Percentiles rank a stretch among this genome's conserved stretches.
Conservation (phyloP, 768 basidiomycete genomes). For the Naematelia aurantialba region DNA sequence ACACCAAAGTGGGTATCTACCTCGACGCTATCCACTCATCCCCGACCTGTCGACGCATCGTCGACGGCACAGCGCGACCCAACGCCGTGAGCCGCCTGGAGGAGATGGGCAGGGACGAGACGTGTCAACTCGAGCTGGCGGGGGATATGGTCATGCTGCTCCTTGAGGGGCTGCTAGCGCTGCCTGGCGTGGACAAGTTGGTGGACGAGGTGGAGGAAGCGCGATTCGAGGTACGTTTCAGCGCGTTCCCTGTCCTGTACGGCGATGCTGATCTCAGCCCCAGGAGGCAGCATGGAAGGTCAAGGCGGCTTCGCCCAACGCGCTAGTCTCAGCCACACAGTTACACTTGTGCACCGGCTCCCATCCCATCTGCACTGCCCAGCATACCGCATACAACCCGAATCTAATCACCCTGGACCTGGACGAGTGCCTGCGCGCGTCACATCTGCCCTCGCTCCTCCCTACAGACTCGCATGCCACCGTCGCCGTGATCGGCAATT, state of each 20-base stretch:
- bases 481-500: constrained; percentile 31
- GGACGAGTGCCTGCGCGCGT: constrained; percentile 22
- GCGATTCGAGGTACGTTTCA: not conserved
- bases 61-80: constrained; percentile 15
- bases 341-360: constrained; percentile 33
- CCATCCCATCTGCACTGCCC: constrained; percentile 9
- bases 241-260: not conserved
- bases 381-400: constrained; percentile 19
- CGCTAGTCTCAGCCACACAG: not conserved
- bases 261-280: not conserved
- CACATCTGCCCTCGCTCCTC: constrained; percentile 17
- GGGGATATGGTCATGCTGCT: constrained; percentile 29
- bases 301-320: not conserved
- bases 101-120: constrained; percentile 20
- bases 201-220: constrained; percentile 15
- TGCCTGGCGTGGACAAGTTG: constrained; percentile 10
- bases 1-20: constrained; percentile 35
- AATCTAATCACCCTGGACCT: constrained; percentile 21
- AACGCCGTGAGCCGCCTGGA: constrained; percentile 21
- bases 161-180: constrained; percentile 9
- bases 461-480: constrained; percentile 4
- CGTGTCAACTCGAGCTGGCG: constrained; percentile 24
- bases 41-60: constrained; percentile 14
- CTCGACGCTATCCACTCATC: constrained; percentile 29
- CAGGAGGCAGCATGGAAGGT: constrained; percentile 19